phyloP scores from a whole-genome alignment of 2,329 filamentous ascomycete genomes.

The Endothia cerciana region DNA sequence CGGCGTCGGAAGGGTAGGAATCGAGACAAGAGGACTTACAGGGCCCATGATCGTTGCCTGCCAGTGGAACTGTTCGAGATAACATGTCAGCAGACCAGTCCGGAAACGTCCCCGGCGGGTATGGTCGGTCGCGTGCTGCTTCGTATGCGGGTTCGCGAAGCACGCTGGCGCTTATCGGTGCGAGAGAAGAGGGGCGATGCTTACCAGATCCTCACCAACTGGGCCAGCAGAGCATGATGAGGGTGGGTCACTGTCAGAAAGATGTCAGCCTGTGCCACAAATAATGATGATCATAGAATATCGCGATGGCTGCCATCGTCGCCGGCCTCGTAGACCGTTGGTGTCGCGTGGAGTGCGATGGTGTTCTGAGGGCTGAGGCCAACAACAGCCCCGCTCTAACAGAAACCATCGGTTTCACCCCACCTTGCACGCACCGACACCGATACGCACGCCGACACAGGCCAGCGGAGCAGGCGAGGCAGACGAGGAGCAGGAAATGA shows the following conservation, averaged over 20 bases:
- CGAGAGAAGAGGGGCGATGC: slow-evolving; percentile 43
- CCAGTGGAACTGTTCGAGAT: slow-evolving; percentile 85
- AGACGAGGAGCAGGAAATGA: slow-evolving; percentile 30
- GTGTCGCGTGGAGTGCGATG: not conserved
- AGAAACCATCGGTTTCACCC: slow-evolving; percentile 19
- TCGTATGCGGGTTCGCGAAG: not conserved
- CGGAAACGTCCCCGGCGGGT: slow-evolving; percentile 10
- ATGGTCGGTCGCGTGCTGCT: slow-evolving; percentile 18
- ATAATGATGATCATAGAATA: not conserved
- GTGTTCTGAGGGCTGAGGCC: not conserved
- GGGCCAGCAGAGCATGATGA: slow-evolving; percentile 98
- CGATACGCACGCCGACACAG: slow-evolving; percentile 32
- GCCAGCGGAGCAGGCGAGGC: slow-evolving; percentile 24
- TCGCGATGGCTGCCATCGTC: not conserved
- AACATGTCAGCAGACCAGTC: slow-evolving; percentile 38
- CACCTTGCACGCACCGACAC: slow-evolving; percentile 33
- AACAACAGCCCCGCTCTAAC: slow-evolving; percentile 23
- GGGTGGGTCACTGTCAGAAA: slow-evolving; percentile 78
- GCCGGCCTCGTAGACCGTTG: not conserved
- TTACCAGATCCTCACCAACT: slow-evolving; percentile 95
- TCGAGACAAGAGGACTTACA: slow-evolving; percentile 62
- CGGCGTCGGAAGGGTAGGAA: slow-evolving; percentile 10
- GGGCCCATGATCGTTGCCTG: slow-evolving; percentile 99
- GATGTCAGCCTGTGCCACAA: slow-evolving; percentile 36
- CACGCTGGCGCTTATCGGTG: slow-evolving; percentile 31